Evolutionary conservation across 306 rosid genomes (phyloP).

Genomic region (Quercus berberidifolia): DNA sequence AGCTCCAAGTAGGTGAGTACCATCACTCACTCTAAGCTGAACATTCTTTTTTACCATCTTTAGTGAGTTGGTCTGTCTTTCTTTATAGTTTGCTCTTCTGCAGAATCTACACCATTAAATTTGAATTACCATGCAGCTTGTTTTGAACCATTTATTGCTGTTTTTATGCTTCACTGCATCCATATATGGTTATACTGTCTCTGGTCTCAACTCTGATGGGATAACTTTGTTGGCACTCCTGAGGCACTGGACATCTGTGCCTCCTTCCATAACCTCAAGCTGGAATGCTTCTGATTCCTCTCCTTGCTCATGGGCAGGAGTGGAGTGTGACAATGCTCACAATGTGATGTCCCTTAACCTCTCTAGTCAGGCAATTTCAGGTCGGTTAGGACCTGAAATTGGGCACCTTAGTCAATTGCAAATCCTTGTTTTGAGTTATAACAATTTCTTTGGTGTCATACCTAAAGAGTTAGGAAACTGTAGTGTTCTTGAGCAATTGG

Average conservation of each 20-base stretch:
- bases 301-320: constrained; percentile 79
- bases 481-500: constrained; percentile 35
- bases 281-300: constrained; percentile 64
- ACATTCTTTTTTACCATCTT: background rate
- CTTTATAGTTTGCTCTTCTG: background rate
- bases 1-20: background rate
- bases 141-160: constrained; percentile 18
- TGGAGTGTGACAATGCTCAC: constrained; percentile 45
- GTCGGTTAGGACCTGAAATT: constrained; percentile 57
- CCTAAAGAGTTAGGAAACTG: constrained; percentile 47
- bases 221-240: constrained; percentile 45
- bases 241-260: constrained; percentile 43
- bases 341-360: constrained; percentile 53
- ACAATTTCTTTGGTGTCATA: constrained; percentile 40
- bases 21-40: background rate
- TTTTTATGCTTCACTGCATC: constrained; percentile 32
- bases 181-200: constrained; percentile 1
- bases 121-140: constrained; percentile 20
- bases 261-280: constrained; percentile 37
- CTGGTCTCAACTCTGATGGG: constrained; percentile 64
- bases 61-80: background rate
- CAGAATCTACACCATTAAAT: background rate
- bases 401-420: constrained; percentile 37
- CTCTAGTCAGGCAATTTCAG: constrained; percentile 38
- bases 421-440: constrained; percentile 28